Conservation (phyloP, 148 eudicot species). For the Persicaria tinctoria region DNA sequence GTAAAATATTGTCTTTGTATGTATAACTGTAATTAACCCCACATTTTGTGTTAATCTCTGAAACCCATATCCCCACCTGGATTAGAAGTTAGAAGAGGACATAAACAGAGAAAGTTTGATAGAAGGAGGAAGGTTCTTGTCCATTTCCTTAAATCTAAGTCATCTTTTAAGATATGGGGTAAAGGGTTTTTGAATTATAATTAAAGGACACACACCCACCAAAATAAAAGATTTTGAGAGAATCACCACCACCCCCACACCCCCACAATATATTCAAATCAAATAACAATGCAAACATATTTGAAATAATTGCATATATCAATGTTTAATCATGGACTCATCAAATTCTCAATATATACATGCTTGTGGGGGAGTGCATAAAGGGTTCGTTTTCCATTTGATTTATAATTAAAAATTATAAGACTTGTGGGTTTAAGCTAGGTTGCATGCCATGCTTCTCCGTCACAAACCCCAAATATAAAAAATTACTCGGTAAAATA, state of each 20-base stretch:
- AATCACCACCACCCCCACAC: neutral
- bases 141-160: neutral
- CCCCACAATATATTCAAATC: neutral
- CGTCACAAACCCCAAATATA: no score
- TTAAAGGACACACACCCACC: neutral
- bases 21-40: neutral
- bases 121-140: neutral
- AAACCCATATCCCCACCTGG: no score
- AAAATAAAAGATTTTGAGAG: constrained; percentile 1
- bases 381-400: neutral
- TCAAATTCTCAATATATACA: neutral
- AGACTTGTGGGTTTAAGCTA: neutral
- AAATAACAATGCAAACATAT: neutral
- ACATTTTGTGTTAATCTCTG: neutral
- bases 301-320: neutral
- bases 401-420: neutral
- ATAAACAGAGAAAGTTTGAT: no score
- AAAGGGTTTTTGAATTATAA: neutral
- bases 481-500: no score
- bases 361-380: neutral
- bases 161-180: neutral
- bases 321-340: neutral
- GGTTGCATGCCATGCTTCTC: neutral
- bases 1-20: no score
- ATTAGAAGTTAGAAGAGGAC: no score